Evolutionary conservation across 2,329 filamentous ascomycete genomes (phyloP), one percentile per base, ranked within the genome.

Genomic region (Pseudomassariella vexata): DNA sequence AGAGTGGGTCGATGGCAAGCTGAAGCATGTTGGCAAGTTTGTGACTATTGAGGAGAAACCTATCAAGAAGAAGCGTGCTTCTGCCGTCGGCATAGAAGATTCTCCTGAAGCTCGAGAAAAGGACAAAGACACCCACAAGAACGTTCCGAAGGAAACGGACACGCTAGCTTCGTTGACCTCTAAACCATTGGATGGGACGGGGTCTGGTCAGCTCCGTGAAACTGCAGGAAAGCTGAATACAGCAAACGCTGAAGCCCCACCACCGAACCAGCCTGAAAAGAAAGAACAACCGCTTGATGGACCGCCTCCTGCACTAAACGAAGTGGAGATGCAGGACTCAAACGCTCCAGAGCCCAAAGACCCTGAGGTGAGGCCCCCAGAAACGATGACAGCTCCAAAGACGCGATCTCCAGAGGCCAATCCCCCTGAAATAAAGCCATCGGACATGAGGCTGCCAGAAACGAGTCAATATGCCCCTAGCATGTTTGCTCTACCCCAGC

Each of bases 1-100:
- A 20, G 77, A 85, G 47, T 90, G 86, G 73, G 71, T 82, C 34
- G 81, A 86, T 48, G 83, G 82, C 16, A 84, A 81, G 52, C 65
- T 89, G 50, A 80, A 76, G 50, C 73, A 76, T 39, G 72, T 87
- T 23, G 85, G 85, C 24, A 79, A 74, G 45, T 68, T 73, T 40
- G 69, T 82, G 22, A 70, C 68, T 2, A 69, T 79, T 40, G 74
- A 80, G 47, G 75, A 79, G 50, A 76, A 73, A 48, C 65, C 67
- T 10, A 52, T 54, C 11, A 59, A 63, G 41, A 64, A 70, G 55
- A 80, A 77, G 52, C 59, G 66, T 36, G 62, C 63, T 29, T 61
- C 62, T 29, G 22, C 33, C 16, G 36, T 37, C 26, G 50, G 46
- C 0, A 30, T 38, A 11, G 50, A 50, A 21, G 35, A 30, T 12